Evolutionary conservation across 768 basidiomycete species (phyloP).

Genomic region (Fomitopsis pulvina): DNA sequence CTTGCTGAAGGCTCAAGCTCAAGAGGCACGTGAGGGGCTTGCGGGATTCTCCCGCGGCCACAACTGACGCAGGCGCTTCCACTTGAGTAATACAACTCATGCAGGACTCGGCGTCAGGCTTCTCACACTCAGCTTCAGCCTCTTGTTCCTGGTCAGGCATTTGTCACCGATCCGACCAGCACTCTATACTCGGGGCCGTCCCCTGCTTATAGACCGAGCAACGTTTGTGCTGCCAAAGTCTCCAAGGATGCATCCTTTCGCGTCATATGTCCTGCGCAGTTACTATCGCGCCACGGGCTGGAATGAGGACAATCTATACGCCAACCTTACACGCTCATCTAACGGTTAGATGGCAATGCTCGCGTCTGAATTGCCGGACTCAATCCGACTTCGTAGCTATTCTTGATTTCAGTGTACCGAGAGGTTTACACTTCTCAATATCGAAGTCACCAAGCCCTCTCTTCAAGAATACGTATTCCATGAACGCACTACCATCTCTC

Average conservation of each 20-base stretch:
- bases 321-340: conserved; percentile 84
- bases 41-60: too few species aligned
- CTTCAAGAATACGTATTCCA: conserved; percentile 87
- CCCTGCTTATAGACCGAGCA: too few species aligned
- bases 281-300: conserved; percentile 93
- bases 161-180: too few species aligned
- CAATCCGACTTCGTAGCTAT: conserved; percentile 46
- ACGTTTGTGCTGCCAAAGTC: too few species aligned
- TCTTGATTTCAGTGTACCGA: conserved; percentile 86
- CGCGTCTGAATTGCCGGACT: neutral
- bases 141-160: too few species aligned
- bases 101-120: too few species aligned
- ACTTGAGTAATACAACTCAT: too few species aligned
- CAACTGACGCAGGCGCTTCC: too few species aligned
- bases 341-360: conserved; percentile 43
- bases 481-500: conserved; percentile 89
- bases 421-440: conserved; percentile 69
- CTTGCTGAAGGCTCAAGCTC: too few species aligned
- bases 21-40: too few species aligned
- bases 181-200: too few species aligned
- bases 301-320: conserved; percentile 94
- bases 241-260: conserved; percentile 73
- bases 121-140: too few species aligned
- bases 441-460: conserved; percentile 86
- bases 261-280: conserved; percentile 79